A percentile compares a stretch with the other conserved stretches of the same genome.
Evolutionary conservation across 208 protist genomes (phyloP).

Genomic region (Wallacemonas rigidus): DNA sequence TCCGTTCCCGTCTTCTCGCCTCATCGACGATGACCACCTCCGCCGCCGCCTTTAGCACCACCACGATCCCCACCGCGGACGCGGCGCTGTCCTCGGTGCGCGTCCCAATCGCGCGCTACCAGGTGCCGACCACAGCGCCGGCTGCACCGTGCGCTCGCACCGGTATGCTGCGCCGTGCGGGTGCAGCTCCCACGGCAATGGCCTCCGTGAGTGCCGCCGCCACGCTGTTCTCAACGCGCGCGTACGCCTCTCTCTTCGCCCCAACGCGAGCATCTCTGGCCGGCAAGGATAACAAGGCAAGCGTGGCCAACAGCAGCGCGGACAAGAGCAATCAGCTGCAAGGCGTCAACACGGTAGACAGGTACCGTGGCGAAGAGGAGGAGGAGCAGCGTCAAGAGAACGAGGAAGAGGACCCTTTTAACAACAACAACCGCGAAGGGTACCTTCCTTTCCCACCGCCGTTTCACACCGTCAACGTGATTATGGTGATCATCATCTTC

Average conservation of each 20-base stretch:
- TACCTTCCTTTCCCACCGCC: slow-evolving; percentile 86
- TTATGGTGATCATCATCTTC: slow-evolving; percentile 80
- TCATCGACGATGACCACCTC: no score
- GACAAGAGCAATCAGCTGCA: slow-evolving; percentile 46
- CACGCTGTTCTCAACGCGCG: slow-evolving; percentile 4
- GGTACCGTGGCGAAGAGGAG: slow-evolving; percentile 56
- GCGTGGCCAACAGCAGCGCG: background rate
- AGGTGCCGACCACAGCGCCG: background rate
- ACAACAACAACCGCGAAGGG: slow-evolving; percentile 45
- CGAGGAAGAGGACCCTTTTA: slow-evolving; percentile 67
- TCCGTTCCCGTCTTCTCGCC: background rate
- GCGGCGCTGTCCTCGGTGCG: background rate
- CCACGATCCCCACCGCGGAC: no score
- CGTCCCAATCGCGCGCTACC: background rate
- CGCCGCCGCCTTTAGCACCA: no score
- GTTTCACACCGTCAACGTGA: slow-evolving; percentile 89
- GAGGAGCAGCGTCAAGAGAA: slow-evolving; percentile 47
- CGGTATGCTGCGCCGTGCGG: slow-evolving; percentile 1
- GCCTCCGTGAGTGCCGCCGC: background rate
- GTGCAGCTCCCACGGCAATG: background rate
- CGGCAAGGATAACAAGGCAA: background rate
- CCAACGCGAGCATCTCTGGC: background rate
- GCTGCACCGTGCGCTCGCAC: background rate
- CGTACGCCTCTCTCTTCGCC: background rate
- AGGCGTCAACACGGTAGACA: slow-evolving; percentile 48